Evolutionary conservation across 176 grass and related monocot species (phyloP).

Genomic region (Bolboschoenus planiculmis): DNA sequence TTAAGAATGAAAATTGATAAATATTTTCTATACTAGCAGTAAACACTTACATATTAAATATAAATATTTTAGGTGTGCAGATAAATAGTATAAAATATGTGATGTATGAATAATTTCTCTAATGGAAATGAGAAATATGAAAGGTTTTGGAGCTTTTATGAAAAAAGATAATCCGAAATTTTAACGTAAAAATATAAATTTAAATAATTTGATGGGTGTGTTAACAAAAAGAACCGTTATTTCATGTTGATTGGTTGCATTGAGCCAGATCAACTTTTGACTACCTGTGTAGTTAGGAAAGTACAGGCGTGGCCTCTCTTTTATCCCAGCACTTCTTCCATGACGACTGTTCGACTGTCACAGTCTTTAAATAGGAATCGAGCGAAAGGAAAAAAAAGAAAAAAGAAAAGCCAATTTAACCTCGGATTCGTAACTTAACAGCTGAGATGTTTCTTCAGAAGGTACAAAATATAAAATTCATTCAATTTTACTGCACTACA

Average conservation of each 20-base stretch:
- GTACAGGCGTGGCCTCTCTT: constrained; percentile 2
- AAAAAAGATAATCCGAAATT: background rate
- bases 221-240: background rate
- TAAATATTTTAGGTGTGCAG: too few relatives aligned
- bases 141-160: background rate
- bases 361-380: constrained; percentile 7
- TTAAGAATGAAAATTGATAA: too few relatives aligned
- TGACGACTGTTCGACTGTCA: background rate
- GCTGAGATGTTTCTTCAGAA: constrained; percentile 66
- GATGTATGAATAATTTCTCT: too few relatives aligned
- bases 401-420: background rate
- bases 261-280: background rate
- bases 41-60: too few relatives aligned
- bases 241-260: background rate
- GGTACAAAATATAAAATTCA: constrained; percentile 25
- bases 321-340: background rate
- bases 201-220: background rate
- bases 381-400: background rate
- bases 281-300: background rate
- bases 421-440: background rate
- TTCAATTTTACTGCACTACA: background rate
- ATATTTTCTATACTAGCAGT: too few relatives aligned
- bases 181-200: background rate
- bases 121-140: background rate
- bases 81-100: too few relatives aligned